Evolutionary conservation across 2,329 filamentous ascomycete species (phyloP).

Genomic region (Hypoxylon rubiginosum): DNA sequence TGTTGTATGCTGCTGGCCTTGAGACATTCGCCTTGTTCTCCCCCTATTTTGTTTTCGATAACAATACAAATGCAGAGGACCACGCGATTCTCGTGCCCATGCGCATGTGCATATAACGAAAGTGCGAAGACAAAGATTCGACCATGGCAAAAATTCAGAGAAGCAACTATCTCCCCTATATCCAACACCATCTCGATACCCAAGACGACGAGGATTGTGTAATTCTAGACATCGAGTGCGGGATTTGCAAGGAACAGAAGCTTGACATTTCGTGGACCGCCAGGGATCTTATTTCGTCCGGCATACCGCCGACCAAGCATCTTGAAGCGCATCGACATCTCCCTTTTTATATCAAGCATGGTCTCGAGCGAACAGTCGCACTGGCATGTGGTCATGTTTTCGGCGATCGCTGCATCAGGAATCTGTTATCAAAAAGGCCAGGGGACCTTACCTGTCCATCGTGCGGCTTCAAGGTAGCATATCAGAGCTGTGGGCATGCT

Average conservation of each 20-base stretch:
- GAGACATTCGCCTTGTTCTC: background rate
- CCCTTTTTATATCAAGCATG: conserved; percentile 29
- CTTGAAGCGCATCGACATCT: conserved; percentile 19
- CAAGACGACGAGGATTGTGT: conserved; percentile 24
- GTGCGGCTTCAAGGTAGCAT: conserved; percentile 44
- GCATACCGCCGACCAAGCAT: background rate
- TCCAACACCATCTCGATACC: conserved; percentile 41
- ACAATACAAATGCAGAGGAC: conserved; percentile 36
- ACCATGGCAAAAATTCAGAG: conserved; percentile 36
- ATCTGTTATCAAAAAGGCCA: conserved; percentile 7
- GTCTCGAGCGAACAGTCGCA: conserved; percentile 41
- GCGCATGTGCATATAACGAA: conserved; percentile 8
- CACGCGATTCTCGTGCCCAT: background rate
- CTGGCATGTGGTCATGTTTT: conserved; percentile 48
- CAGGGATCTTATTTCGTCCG: conserved; percentile 18
- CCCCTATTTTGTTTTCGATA: conserved; percentile 12
- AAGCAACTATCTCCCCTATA: conserved; percentile 45
- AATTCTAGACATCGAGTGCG: conserved; percentile 38
- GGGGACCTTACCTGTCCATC: conserved; percentile 39
- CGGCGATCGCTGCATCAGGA: conserved; percentile 45
- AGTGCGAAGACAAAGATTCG: conserved; percentile 1
- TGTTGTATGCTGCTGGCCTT: conserved; percentile 10
- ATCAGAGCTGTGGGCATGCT: conserved; percentile 40
- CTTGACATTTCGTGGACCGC: conserved; percentile 42
- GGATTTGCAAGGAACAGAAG: conserved; percentile 36